Evolutionary conservation across 768 basidiomycete species (phyloP).

Genomic region (Trametes sanguinea): DNA sequence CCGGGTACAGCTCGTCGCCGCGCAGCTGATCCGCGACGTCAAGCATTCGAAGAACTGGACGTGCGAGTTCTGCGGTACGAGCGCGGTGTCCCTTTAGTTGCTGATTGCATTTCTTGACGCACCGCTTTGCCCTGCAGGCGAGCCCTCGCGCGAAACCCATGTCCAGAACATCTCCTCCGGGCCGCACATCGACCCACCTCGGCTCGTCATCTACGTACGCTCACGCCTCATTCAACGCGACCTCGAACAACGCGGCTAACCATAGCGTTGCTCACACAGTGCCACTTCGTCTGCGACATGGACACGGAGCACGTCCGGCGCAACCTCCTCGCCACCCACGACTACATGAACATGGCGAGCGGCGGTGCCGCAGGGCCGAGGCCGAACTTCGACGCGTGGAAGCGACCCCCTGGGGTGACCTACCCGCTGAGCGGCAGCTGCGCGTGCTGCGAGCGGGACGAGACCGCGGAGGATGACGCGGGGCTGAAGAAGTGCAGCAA

Average conservation of each 20-base stretch:
- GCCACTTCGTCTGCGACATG: conserved; percentile 18
- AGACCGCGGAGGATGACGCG: neutral
- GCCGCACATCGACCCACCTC: conserved; percentile 14
- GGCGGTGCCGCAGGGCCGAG: conserved; percentile 1
- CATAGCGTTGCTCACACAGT: neutral
- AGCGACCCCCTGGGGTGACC: neutral
- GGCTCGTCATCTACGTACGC: conserved; percentile 7
- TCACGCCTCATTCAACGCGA: neutral
- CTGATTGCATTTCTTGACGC: no score
- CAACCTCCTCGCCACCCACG: neutral
- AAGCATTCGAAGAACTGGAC: conserved; percentile 17
- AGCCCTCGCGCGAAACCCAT: conserved; percentile 7
- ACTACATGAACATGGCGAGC: neutral
- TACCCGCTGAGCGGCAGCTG: conserved; percentile 17
- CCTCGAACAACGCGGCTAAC: neutral
- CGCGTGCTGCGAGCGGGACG: conserved; percentile 16
- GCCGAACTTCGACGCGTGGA: neutral
- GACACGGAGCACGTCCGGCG: conserved; percentile 7
- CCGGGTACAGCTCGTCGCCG: neutral
- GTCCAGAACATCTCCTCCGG: conserved; percentile 9
- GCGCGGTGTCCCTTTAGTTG: no score
- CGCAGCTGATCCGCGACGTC: conserved; percentile 4
- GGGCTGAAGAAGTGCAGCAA: conserved; percentile 9
- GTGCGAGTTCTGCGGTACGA: conserved; percentile 20
- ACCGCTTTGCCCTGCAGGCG: neutral